Evolutionary conservation across 306 rosid genomes (phyloP).

Genomic region (Acacia acuminata): DNA sequence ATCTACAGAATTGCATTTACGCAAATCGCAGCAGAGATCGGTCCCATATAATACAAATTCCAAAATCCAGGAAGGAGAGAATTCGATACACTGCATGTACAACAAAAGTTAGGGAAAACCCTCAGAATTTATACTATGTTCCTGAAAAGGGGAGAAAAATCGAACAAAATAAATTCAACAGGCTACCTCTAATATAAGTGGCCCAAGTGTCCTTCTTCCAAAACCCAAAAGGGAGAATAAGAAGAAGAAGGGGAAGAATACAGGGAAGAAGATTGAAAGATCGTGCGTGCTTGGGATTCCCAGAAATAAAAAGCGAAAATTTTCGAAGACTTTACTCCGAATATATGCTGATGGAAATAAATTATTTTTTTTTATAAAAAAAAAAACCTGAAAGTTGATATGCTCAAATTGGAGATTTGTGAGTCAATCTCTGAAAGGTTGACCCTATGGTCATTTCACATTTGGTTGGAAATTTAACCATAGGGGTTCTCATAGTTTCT

Average conservation of each 20-base stretch:
- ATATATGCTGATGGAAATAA: neutral
- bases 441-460: neutral
- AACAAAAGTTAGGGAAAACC: constrained; percentile 5
- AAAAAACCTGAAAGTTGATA: constrained; percentile 10
- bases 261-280: neutral
- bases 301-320: neutral
- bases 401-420: neutral
- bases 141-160: neutral
- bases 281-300: constrained; percentile 7
- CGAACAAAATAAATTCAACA: neutral
- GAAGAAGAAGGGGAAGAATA: neutral
- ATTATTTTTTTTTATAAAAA: neutral
- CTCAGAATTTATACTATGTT: constrained; percentile 33
- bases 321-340: neutral
- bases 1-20: constrained; percentile 54
- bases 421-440: neutral
- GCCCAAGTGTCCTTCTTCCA: neutral
- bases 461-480: neutral
- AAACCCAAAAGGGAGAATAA: neutral
- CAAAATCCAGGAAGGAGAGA: constrained; percentile 28
- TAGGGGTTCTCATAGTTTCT: neutral
- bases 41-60: constrained; percentile 25
- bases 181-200: neutral
- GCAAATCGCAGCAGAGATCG: constrained; percentile 36
- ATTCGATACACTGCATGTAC: constrained; percentile 36